Conservation (phyloP, 2,329 filamentous ascomycete genomes). For the Incumbomyces lentus region DNA sequence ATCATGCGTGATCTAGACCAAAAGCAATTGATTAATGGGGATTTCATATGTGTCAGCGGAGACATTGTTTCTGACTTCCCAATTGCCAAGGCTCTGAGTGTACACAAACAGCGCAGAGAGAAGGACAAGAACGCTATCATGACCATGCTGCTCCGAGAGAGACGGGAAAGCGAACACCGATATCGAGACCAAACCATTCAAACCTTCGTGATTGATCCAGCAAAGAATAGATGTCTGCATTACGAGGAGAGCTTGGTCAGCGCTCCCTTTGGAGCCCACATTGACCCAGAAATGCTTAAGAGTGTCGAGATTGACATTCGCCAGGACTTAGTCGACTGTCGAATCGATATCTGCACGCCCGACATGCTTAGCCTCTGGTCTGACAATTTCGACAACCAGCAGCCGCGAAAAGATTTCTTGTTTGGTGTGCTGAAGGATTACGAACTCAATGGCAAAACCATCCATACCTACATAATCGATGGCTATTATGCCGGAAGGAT, state of each 20-base stretch:
- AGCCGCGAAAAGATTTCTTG: conserved; percentile 77
- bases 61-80: conserved; percentile 84
- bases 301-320: conserved; percentile 71
- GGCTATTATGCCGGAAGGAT: conserved; percentile 80
- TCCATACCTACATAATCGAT: conserved; percentile 76
- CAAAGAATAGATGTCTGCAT: conserved; percentile 71
- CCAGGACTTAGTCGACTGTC: conserved; percentile 81
- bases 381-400: conserved; percentile 94
- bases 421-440: conserved; percentile 92
- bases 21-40: conserved; percentile 71
- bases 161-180: conserved; percentile 62
- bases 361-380: conserved; percentile 93
- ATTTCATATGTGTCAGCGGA: conserved; percentile 87
- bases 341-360: conserved; percentile 94
- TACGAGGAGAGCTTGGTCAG: conserved; percentile 69
- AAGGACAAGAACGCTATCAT: conserved; percentile 92
- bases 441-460: conserved; percentile 93
- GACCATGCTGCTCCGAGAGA: conserved; percentile 83
- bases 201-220: conserved; percentile 76
- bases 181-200: conserved; percentile 66
- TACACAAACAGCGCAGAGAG: conserved; percentile 68
- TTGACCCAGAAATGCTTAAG: conserved; percentile 72
- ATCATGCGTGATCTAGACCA: conserved; percentile 89
- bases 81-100: conserved; percentile 66
- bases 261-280: conserved; percentile 37